Conservation (phyloP, 768 basidiomycete species). For the Podaxis sp. region DNA sequence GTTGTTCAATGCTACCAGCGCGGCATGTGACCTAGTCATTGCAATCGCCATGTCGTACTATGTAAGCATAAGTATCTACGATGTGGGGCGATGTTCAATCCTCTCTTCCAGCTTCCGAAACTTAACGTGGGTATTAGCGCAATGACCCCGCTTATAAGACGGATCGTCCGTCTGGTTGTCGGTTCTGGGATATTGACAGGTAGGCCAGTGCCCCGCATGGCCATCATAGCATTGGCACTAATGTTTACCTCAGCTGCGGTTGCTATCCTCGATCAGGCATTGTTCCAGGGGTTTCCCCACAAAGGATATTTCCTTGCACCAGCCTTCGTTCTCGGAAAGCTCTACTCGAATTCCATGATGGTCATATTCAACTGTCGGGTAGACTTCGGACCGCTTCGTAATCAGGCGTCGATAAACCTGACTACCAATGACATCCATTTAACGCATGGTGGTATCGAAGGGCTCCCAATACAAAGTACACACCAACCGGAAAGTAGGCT, state of each 20-base stretch:
- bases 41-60: slow-evolving; percentile 23
- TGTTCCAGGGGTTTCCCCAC: slow-evolving; percentile 19
- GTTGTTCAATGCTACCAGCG: slow-evolving; percentile 24
- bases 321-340: slow-evolving; percentile 21
- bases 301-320: slow-evolving; percentile 23
- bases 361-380: background rate
- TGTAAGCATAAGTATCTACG: slow-evolving; percentile 10
- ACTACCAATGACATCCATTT: background rate
- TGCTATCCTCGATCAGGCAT: slow-evolving; percentile 19
- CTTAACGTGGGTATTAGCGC: slow-evolving; percentile 12
- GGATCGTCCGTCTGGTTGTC: slow-evolving; percentile 19
- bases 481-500: background rate
- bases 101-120: background rate
- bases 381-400: background rate
- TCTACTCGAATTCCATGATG: slow-evolving; percentile 22
- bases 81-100: background rate
- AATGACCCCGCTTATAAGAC: slow-evolving; percentile 14
- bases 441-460: background rate
- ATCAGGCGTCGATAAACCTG: background rate
- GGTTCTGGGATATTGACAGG: slow-evolving; percentile 20
- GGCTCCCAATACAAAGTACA: background rate
- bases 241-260: slow-evolving; percentile 19
- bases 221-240: background rate
- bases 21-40: slow-evolving; percentile 24
- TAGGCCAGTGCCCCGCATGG: background rate